Base-by-base conservation (phyloP, 225 moss, liverwort and hornwort genomes). In the Polytrichum formosum region DNA sequence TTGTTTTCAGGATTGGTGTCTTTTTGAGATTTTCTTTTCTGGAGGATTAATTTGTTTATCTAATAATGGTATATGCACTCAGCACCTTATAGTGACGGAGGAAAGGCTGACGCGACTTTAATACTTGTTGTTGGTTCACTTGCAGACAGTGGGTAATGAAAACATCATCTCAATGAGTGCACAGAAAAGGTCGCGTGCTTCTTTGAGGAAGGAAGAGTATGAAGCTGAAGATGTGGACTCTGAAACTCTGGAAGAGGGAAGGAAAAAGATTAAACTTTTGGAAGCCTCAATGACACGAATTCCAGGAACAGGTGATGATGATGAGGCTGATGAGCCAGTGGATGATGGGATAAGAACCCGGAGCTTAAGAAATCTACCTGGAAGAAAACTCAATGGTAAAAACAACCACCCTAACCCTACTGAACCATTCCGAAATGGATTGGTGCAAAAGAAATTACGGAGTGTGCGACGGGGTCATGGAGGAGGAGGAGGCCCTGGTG, bases 311-410 rank as follows among this genome's bases (percentile, higher is more conserved):
- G 19, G 76, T 65, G 80, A 80, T 65, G 61, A 83, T 63, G 71
- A 35, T 22, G 68, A 78, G 21, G 73, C 54, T 66, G 68, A 73
- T 59, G 61, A 70, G 65, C 78, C 53, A 53, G 31, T 54, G 61
- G 75, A 83, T 30, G 80, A 83, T 67, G 78, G 86, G 20, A 62
- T 80, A 28, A 83, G 76, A 73, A 86, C 86, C 63, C 75, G 86
- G 29, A 83, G 86, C 75, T 71, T 86, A 65, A 80, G 86, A 54
- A 77, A 83, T 19, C 67, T 86, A 56, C 67, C 67, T 21, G 81
- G 78, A 65, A 70, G 75, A 65, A 75, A 46, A 62, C 18, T 37
- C 54, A 79, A 72, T 19, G 64, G 68, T 37, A 74, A 69, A 23
- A 13, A 46, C 46, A 10, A 13, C 13, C 13, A 46, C 46, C 46